Base-by-base conservation (phyloP, 306 rosid species). In the Ormosia semicastrata region DNA sequence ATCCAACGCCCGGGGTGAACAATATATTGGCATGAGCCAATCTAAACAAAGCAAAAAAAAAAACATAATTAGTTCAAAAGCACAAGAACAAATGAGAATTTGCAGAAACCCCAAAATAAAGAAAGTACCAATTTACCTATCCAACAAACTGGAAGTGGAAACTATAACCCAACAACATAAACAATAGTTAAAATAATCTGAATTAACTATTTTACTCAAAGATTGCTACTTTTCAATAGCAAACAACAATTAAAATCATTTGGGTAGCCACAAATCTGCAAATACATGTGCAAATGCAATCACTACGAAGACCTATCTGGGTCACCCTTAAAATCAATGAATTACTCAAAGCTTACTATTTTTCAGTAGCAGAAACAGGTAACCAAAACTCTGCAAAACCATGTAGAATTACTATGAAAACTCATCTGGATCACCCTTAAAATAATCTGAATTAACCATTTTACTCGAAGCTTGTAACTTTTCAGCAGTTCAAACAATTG, bases 1-100 rank as follows among this genome's bases (percentile, higher is more conserved):
- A 95, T 78, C 80, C 69, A 90, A 13, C 99, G 93, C 44, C 99
- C 99, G 7, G 99, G 98, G 79, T 93, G 90, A 64, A 95, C 99
- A 68, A 95, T 95, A 81, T 92, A 95, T 32, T 95, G 99, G 15
- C 97, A 94, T 41, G 88, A 84, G 34, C 99, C 99, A 68, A 95
- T 60, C 99, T 94, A 76, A 41, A 71, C 75, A 86, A 73, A 32
- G 14, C 66, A 50, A 8, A 64, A 83, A 47, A 17, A 29, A n/a
- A n/a, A n/a, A n/a, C 8, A 75, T 37, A 10, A 65, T 77, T 30
- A 74, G 63, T 6, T 71, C 67, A 83, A 71, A 64, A 83, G 24
- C 54, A 58, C 53, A 67, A 50, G 68, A 71, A 64, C 44, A 64
- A 30, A 86, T 9, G 78, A 14, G n/a, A 47, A 47, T 73, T 66